Conservation (phyloP, 192 early-diverging fungal genomes). For the Coemansia sp. region DNA sequence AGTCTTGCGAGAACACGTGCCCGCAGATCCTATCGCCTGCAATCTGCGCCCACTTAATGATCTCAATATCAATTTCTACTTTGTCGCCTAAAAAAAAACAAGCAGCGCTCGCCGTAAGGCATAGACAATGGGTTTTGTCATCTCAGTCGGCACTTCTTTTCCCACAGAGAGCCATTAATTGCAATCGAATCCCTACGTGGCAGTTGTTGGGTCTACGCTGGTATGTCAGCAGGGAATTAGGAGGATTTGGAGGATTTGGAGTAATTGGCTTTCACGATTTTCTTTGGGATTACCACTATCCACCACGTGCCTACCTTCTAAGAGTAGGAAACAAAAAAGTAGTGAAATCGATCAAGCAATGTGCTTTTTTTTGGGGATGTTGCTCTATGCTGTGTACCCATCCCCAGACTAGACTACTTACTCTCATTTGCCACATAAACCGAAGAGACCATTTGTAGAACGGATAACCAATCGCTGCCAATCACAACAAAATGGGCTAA, state of each 20-base stretch:
- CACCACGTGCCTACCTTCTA: background rate
- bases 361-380: background rate
- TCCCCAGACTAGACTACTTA: background rate
- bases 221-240: background rate
- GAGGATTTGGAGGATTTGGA: background rate
- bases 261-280: background rate
- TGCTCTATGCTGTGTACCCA: background rate
- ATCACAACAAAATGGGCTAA: background rate
- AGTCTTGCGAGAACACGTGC: constrained; percentile 5
- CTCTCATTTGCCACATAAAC: background rate
- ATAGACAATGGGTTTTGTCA: background rate
- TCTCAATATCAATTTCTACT: no score
- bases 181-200: background rate
- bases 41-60: background rate
- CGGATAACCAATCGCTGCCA: background rate
- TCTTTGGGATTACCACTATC: background rate
- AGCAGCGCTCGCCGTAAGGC: background rate
- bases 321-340: background rate
- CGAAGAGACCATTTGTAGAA: background rate
- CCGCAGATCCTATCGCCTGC: background rate
- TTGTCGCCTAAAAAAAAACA: background rate
- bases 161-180: background rate
- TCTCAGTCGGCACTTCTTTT: background rate
- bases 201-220: background rate
- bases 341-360: no score